Conservation (phyloP, 441 rosid genomes). For the Aquilaria agallochum region DNA sequence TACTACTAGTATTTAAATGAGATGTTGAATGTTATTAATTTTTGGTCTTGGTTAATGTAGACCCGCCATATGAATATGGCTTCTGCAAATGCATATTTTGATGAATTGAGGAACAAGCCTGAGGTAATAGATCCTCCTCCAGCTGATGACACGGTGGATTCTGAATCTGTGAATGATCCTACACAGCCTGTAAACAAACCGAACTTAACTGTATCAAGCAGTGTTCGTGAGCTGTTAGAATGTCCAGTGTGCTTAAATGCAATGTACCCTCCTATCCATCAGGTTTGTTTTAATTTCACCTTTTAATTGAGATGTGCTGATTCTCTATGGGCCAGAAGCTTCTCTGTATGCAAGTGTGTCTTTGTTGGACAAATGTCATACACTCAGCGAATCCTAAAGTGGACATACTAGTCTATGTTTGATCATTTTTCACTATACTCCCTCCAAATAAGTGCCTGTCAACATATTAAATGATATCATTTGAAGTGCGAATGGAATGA, state of each 20-base stretch:
- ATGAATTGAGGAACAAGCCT: slow-evolving; percentile 52
- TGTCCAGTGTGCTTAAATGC: slow-evolving; percentile 77
- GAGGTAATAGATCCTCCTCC: slow-evolving; percentile 67
- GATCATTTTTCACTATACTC: no score
- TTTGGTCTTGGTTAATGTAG: slow-evolving; percentile 11
- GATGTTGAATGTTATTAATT: neutral
- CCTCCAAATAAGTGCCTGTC: no score
- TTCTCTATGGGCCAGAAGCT: no score
- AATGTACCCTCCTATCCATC: slow-evolving; percentile 83
- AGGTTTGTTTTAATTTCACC: slow-evolving; percentile 31
- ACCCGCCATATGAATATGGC: slow-evolving; percentile 34
- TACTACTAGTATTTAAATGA: neutral
- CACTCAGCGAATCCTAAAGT: no score
- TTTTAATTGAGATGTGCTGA: neutral
- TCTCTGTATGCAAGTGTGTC: no score
- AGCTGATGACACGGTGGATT: slow-evolving; percentile 43
- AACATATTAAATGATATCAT: no score
- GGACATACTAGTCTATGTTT: no score
- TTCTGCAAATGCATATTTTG: slow-evolving; percentile 46
- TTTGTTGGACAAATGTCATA: no score
- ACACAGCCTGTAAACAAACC: slow-evolving; percentile 45
- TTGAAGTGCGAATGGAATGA: no score
- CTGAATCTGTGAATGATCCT: slow-evolving; percentile 52
- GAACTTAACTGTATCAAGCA: slow-evolving; percentile 56
- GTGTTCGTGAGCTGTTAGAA: slow-evolving; percentile 65